Evolutionary conservation across 805 yeast genomes (phyloP).

Genomic region (Wilhelminamyces savonicus): DNA sequence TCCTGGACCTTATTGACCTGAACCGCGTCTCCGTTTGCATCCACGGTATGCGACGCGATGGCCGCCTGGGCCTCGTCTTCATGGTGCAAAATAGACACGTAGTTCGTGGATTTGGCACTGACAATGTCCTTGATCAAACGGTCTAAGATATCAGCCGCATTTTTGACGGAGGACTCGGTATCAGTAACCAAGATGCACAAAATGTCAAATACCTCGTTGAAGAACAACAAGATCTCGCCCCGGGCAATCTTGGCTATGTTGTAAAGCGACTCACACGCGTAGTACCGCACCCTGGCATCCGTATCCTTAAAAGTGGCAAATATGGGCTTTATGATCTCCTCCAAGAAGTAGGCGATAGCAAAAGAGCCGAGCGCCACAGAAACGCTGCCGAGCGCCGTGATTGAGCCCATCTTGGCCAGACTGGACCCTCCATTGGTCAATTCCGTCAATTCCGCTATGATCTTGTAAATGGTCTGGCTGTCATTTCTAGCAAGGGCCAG

Average conservation of each 20-base stretch:
- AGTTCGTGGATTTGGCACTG: conserved; percentile 87
- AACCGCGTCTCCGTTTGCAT: conserved; percentile 51
- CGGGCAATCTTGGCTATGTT: conserved; percentile 95
- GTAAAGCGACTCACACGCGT: conserved; percentile 93
- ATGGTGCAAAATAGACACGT: conserved; percentile 68
- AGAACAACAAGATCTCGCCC: conserved; percentile 85
- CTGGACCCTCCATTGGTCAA: conserved; percentile 65
- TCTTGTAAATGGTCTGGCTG: conserved; percentile 49
- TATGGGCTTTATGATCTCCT: conserved; percentile 86
- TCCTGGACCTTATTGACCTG: conserved; percentile 57
- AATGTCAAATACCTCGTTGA: conserved; percentile 93
- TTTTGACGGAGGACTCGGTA: conserved; percentile 83
- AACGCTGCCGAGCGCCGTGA: conserved; percentile 92
- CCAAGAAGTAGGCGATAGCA: conserved; percentile 78
- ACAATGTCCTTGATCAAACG: conserved; percentile 89
- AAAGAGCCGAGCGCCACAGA: conserved; percentile 85
- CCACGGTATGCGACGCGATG: conserved; percentile 38
- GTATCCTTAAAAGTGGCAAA: conserved; percentile 95
- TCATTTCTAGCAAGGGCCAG: conserved; percentile 58
- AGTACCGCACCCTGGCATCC: conserved; percentile 93
- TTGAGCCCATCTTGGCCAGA: conserved; percentile 84
- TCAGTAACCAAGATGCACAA: conserved; percentile 87
- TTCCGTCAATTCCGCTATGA: conserved; percentile 74
- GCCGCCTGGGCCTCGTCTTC: conserved; percentile 31
- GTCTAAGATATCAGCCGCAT: conserved; percentile 92